Base-by-base conservation (phyloP, 495 filamentous ascomycete species). In the Podospora pseudopauciseta region DNA sequence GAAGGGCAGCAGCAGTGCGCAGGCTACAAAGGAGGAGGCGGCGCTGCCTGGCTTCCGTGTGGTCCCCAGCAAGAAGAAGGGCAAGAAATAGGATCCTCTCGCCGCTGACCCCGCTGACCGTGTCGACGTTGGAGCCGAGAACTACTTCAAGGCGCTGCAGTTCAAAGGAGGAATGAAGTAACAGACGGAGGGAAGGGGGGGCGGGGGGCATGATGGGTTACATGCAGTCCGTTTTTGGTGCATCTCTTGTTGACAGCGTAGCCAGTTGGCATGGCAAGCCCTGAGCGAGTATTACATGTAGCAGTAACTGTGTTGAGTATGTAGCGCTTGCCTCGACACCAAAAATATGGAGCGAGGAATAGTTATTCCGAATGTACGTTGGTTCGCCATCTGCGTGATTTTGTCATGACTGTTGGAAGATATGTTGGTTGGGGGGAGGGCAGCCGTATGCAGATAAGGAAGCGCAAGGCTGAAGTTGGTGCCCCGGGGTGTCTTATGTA, bases 61-160 rank as follows among this genome's bases (percentile, higher is more conserved):
- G 57, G 94, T 98, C 55, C 87, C 91, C 58, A 86, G 89, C 68
- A 94, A 96, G 79, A 98, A 97, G 87, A 97, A 96, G 86, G 91
- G 92, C 68, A 95, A 77, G 75, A 78, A 78, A 72, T 73, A 77
- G 34, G 30, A 1, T 49, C 2, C 9, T 49, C 39, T 16, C 9
- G 39, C 39, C 39, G 39, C 15, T 32, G 30, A 32, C 7, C 30
- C 39, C 39, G 39, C 15, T 32, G 30, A 32, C 7, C 30, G 7
- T 5, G 30, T 32, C 30, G 4, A 32, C 7, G 30, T 7, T 32
- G 30, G 30, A 32, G 30, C 4, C 30, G 7, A 7, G 30, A 32
- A 32, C 30, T 32, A 32, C 30, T 32, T 32, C 30, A 32, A 32
- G 23, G 23, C 23, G 23, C 23, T 23, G 23, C 23, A 23, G 23